A percentile compares a stretch with the other conserved stretches of the same genome.
phyloP scores from a whole-genome alignment of 352 stramenopile genomes.

The Phytophthora pluvialis region DNA sequence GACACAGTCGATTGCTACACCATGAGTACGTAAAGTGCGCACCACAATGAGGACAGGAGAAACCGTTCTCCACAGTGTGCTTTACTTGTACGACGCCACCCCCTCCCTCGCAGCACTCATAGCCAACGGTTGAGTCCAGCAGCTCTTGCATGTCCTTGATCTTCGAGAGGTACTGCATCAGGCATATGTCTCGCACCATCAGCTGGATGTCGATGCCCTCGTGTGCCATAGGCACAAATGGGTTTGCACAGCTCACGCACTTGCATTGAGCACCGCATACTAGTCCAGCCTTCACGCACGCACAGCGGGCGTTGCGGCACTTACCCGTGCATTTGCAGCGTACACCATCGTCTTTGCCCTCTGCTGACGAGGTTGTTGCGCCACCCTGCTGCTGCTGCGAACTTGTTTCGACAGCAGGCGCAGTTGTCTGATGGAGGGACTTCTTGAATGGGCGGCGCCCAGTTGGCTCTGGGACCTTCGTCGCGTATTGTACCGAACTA shows the following conservation, averaged over 20 bases:
- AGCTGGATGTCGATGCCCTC: conserved; percentile 73
- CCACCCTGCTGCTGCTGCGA: conserved; percentile 16
- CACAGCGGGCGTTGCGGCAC: conserved; percentile 82
- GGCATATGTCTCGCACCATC: conserved; percentile 74
- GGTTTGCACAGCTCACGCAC: conserved; percentile 79
- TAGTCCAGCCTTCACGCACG: conserved; percentile 81
- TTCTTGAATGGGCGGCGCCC: conserved; percentile 76
- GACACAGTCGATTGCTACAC: conserved; percentile 79
- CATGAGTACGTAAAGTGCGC: conserved; percentile 82
- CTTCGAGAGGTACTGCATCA: conserved; percentile 87
- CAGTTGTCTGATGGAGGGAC: conserved; percentile 54
- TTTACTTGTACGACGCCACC: conserved; percentile 67
- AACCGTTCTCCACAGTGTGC: conserved; percentile 65
- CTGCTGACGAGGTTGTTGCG: conserved; percentile 2
- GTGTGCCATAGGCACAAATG: conserved; percentile 75
- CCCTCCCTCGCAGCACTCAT: conserved; percentile 67
- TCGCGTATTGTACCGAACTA: conserved; percentile 45
- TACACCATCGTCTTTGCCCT: conserved; percentile 45
- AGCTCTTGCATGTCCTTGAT: conserved; percentile 87
- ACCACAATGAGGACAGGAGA: conserved; percentile 61
- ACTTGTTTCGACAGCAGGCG: conserved; percentile 7
- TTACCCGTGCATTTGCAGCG: conserved; percentile 87
- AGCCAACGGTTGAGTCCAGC: conserved; percentile 68
- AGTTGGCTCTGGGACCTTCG: conserved; percentile 60
- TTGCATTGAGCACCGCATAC: conserved; percentile 84